Conservation (phyloP, 2,329 filamentous ascomycete species). For the Pseudogymnoascus sp. region DNA sequence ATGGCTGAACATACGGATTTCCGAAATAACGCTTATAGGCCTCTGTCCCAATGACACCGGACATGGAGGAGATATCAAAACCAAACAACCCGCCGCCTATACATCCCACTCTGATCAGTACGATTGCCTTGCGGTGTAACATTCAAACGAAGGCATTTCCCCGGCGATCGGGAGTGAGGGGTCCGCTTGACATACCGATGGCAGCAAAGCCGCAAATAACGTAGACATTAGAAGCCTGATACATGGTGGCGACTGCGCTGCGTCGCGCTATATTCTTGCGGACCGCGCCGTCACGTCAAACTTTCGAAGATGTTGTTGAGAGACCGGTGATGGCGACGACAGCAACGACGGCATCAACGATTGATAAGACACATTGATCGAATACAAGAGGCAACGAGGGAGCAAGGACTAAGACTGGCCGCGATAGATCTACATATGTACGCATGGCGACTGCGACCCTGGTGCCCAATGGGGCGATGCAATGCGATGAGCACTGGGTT, state of each 20-base stretch:
- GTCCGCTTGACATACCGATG: constrained; percentile 39
- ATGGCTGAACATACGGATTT: constrained; percentile 35
- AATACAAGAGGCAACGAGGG: background rate
- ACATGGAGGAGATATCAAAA: constrained; percentile 73
- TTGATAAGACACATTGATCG: background rate
- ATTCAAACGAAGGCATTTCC: background rate
- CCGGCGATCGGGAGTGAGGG: background rate
- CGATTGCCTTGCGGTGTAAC: background rate
- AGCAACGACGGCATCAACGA: constrained; percentile 1
- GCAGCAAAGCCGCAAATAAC: constrained; percentile 55
- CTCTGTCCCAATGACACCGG: constrained; percentile 56
- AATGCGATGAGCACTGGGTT: background rate
- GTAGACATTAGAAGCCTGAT: constrained; percentile 44
- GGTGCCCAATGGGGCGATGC: background rate
- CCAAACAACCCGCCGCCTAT: constrained; percentile 64
- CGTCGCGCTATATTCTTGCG: background rate
- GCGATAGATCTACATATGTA: background rate
- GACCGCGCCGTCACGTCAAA: background rate
- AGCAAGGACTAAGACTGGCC: background rate
- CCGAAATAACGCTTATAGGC: constrained; percentile 68
- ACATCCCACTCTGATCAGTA: background rate
- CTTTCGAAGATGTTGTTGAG: background rate
- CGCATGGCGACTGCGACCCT: background rate
- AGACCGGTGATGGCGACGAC: background rate
- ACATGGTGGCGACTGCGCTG: constrained; percentile 9